These are phyloP conservation scores for Ogataea nonfermentans DNA, from an alignment of 805 yeast species.

Conservation along the genomic window DNA sequence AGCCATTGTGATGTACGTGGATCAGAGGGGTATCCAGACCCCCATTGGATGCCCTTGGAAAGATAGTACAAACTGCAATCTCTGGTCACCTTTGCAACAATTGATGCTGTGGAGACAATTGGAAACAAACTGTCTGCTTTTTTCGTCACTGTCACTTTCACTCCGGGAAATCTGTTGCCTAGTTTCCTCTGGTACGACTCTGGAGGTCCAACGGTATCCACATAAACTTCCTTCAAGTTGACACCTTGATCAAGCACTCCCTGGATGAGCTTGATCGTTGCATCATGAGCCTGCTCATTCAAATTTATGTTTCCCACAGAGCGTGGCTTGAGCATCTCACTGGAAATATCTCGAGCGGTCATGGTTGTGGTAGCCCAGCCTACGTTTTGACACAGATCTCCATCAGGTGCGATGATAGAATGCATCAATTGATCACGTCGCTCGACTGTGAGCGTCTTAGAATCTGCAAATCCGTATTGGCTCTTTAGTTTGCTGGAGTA, in stretches of 20 bases:
- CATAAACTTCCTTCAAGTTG: conserved; percentile 67
- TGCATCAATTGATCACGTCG: conserved; percentile 62
- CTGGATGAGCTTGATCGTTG: conserved; percentile 77
- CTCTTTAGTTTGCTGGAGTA: conserved; percentile 47
- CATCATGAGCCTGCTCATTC: conserved; percentile 95
- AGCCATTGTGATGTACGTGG: conserved; percentile 85
- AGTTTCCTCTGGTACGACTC: conserved; percentile 75
- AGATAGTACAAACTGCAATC: conserved; percentile 43
- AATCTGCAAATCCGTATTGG: conserved; percentile 85
- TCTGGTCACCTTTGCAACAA: conserved; percentile 94
- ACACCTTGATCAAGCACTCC: conserved; percentile 62
- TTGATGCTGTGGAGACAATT: conserved; percentile 90
- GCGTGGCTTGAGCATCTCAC: conserved; percentile 78
- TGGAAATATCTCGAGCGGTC: conserved; percentile 82
- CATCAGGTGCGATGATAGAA: conserved; percentile 44
- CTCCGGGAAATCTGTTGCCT: conserved; percentile 60
- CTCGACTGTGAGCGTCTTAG: conserved; percentile 77
- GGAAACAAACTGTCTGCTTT: conserved; percentile 94
- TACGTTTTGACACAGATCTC: conserved; percentile 51
- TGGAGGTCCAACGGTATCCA: conserved; percentile 98
- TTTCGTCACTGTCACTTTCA: conserved; percentile 79
- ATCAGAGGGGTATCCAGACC: conserved; percentile 95
- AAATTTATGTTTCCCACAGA: conserved; percentile 65
- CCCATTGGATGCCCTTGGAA: conserved; percentile 42
- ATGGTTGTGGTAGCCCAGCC: conserved; percentile 89